Evolutionary conservation across 1,139 yeast genomes (phyloP).

Genomic region (Nadsonia starkeyi-henricii): DNA sequence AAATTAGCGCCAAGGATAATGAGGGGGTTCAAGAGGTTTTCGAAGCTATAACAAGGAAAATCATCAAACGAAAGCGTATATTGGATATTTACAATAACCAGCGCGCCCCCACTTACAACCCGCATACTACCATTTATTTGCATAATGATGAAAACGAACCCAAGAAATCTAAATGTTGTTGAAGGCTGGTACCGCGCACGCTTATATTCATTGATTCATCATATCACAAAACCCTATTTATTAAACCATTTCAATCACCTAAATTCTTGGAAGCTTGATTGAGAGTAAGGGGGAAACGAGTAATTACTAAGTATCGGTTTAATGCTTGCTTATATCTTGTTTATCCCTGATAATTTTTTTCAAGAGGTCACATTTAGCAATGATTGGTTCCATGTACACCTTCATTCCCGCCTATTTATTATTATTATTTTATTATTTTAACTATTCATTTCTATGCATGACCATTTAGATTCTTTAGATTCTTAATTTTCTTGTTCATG

Average conservation of each 20-base stretch:
- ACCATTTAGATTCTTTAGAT: too few relatives aligned
- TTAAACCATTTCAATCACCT: too few relatives aligned
- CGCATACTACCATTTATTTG: constrained; percentile 12
- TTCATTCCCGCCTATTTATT: background rate
- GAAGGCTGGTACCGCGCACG: background rate
- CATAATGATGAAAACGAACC: constrained; percentile 21
- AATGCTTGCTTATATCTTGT: too few relatives aligned
- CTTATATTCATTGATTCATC: too few relatives aligned
- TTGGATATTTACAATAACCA: constrained; percentile 12
- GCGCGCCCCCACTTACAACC: background rate
- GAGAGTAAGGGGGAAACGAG: too few relatives aligned
- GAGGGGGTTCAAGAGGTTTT: constrained; percentile 26
- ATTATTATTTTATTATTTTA: constrained; percentile 1
- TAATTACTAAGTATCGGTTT: too few relatives aligned
- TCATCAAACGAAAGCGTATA: constrained; percentile 15
- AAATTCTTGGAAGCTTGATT: too few relatives aligned
- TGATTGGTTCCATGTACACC: background rate
- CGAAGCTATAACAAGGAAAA: constrained; percentile 22
- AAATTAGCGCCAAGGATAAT: constrained; percentile 25
- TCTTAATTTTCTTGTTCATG: too few relatives aligned
- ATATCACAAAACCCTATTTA: too few relatives aligned
- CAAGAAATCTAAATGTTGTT: constrained; percentile 14
- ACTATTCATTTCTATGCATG: background rate
- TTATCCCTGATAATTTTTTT: too few relatives aligned
- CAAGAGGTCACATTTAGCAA: too few relatives aligned